Base-by-base conservation (phyloP, 495 filamentous ascomycete genomes). In the Parathielavia hyrcaniae region DNA sequence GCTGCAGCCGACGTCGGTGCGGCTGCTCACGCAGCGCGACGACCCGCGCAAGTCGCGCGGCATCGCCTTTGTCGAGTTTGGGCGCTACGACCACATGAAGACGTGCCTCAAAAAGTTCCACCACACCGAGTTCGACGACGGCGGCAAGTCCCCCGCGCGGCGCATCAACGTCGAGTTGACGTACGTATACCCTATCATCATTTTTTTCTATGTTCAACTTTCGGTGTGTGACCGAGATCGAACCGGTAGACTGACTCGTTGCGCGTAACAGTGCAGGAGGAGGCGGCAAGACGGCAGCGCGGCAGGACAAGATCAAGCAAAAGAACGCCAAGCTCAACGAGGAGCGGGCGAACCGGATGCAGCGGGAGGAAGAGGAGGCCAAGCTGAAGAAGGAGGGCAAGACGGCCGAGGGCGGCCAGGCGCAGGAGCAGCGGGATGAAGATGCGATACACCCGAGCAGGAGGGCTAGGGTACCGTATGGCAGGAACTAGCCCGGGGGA, bases 131-230 rank as follows among this genome's bases (percentile, higher is more conserved):
- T 96, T 97, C 67, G 79, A 89, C 59, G 87, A 90, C 63, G 83
- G 82, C 63, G 83, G 82, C 39, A 65, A 70, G 53, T 77, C 75
- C 57, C 75, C 79, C 8, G 67, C 78, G 49, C 71, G 79, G 61
- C 86, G 86, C 72, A 91, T 98, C 58, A 97, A 96, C 68, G 88
- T 96, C 38, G 93, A 98, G 73, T 75, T 98, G 59, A 97, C 89
- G 83, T 90, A 71, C 65, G 83, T 80, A 1, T 23, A 50, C 35
- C n/a, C 39, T n/a, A 5, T 5, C n/a, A 5, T 41, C 19, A 5
- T 4, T 53, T 53, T 41, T 34, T 45, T 39, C 22, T 13, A 16
- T 47, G 1, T 16, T 14, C 51, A n/a, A n/a, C n/a, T n/a, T n/a
- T n/a, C n/a, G n/a, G n/a, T n/a, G n/a, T n/a, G n/a, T n/a, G n/a